These are phyloP conservation scores for Ceratocystis variospora DNA, from an alignment of 2,329 filamentous ascomycete genomes.

Conservation along the genomic window DNA sequence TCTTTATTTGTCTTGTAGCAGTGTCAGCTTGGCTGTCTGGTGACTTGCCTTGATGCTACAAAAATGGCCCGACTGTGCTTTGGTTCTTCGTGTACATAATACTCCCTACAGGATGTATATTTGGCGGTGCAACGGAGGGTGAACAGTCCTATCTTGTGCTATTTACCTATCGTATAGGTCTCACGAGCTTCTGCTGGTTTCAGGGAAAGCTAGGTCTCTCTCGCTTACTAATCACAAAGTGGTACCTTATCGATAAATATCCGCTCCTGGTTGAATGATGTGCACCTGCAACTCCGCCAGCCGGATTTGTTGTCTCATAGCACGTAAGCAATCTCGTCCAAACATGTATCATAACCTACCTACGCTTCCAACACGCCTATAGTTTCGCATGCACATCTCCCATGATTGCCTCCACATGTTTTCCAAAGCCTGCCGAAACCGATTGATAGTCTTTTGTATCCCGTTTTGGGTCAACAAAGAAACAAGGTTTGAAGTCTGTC, in stretches of 20 bases:
- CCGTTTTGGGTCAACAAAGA: not conserved
- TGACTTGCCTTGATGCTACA: not conserved
- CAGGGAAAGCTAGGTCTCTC: too few species aligned
- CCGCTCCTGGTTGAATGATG: not conserved
- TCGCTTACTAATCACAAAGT: not conserved
- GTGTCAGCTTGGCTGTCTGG: not conserved
- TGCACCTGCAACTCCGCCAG: not conserved
- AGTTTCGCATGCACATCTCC: not conserved
- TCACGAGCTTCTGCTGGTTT: too few species aligned
- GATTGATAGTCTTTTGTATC: not conserved
- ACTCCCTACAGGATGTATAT: too few species aligned
- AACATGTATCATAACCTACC: not conserved
- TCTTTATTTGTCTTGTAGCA: not conserved
- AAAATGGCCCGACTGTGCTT: too few species aligned
- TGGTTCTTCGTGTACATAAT: too few species aligned
- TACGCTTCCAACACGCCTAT: not conserved
- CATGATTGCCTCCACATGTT: not conserved
- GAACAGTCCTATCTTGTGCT: not conserved
- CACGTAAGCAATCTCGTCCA: not conserved
- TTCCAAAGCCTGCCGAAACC: not conserved
- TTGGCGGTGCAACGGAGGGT: too few species aligned
- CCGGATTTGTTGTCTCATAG: not conserved
- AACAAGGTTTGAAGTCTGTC: not conserved
- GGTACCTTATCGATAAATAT: not conserved
- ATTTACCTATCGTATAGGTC: not conserved